These are phyloP conservation scores for Lithocarpus polystachyus DNA, from an alignment of 306 rosid genomes.

Conservation along the genomic window DNA sequence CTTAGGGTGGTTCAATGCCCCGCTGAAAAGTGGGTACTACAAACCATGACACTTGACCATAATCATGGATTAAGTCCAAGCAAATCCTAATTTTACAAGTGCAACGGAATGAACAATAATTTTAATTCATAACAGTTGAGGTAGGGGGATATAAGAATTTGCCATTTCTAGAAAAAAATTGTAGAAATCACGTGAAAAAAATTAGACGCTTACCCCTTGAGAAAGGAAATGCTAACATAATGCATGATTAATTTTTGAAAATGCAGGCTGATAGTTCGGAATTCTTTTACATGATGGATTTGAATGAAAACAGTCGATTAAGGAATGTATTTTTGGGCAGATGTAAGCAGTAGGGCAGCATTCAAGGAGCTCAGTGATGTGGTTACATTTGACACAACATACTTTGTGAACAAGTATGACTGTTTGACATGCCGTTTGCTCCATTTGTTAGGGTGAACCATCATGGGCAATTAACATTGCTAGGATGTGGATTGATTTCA, in stretches of 20 bases:
- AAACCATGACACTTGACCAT: constrained; percentile 11
- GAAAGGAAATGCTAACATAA: not conserved
- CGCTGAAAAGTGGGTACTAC: constrained; percentile 3
- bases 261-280: too few species aligned
- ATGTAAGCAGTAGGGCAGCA: too few species aligned
- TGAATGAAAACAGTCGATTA: too few species aligned
- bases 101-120: not conserved
- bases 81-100: not conserved
- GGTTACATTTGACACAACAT: constrained; percentile 11
- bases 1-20: not conserved
- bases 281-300: too few species aligned
- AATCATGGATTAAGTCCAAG: not conserved
- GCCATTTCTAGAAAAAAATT: too few species aligned
- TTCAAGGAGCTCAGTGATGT: too few species aligned
- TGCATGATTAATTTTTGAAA: too few species aligned
- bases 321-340: too few species aligned
- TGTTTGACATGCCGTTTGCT: constrained; percentile 6
- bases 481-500: constrained; percentile 6
- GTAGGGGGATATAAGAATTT: not conserved
- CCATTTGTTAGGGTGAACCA: constrained; percentile 6
- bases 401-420: not conserved
- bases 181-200: too few species aligned
- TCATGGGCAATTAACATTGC: not conserved
- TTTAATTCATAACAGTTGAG: not conserved
- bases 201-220: not conserved